Conservation (phyloP, 2,329 filamentous ascomycete species). For the Dactylellina leptospora region DNA sequence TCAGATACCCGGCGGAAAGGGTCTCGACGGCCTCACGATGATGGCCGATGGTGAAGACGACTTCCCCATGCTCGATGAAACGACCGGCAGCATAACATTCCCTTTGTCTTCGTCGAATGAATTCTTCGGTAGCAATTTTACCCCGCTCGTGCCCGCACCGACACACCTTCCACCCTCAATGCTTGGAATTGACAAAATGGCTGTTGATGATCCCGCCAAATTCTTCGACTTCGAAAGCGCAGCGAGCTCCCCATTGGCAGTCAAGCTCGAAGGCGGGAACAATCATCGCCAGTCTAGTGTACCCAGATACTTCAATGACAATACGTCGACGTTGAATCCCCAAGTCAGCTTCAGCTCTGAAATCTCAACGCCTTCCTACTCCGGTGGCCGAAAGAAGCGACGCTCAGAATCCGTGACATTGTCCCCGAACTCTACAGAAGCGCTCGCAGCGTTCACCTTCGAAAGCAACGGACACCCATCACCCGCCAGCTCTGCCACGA, state of each 20-base stretch:
- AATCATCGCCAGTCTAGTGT: conserved; percentile 41
- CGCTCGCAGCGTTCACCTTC: conserved; percentile 42
- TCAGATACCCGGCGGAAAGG: conserved; percentile 32
- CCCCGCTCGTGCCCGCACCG: conserved; percentile 42
- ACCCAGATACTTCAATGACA: conserved; percentile 40
- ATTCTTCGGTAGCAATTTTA: conserved; percentile 52
- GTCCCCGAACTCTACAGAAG: conserved; percentile 43
- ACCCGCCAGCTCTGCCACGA: conserved; percentile 37
- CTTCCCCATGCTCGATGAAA: conserved; percentile 49
- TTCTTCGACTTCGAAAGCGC: conserved; percentile 55
- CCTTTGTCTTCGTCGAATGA: conserved; percentile 43
- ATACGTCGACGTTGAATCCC: conserved; percentile 21
- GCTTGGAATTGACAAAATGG: conserved; percentile 34
- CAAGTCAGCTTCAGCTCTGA: conserved; percentile 41
- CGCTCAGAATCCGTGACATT: conserved; percentile 38
- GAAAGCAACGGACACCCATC: conserved; percentile 43
- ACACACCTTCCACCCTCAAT: conserved; percentile 31
- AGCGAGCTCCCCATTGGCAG: conserved; percentile 54
- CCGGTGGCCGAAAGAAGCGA: conserved; percentile 38
- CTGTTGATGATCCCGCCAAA: conserved; percentile 42
- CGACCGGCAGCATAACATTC: conserved; percentile 25
- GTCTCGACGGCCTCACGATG: conserved; percentile 43
- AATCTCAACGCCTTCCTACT: conserved; percentile 24
- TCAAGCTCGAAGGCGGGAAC: conserved; percentile 27
- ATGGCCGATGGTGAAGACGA: conserved; percentile 51